phyloP scores from a whole-genome alignment of 148 eudicot species.

The Simmondsia chinensis region DNA sequence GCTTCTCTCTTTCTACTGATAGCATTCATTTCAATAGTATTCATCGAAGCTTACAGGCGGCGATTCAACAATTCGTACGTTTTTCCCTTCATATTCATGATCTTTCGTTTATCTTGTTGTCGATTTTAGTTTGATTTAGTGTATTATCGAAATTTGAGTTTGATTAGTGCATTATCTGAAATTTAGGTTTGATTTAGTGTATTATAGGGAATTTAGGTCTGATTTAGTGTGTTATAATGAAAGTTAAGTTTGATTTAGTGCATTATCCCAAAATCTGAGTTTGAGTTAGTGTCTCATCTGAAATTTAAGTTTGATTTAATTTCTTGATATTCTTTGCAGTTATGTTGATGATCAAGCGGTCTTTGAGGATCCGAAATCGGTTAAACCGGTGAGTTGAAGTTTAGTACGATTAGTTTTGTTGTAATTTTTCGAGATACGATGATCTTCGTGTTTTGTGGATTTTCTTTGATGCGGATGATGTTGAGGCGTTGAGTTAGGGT shows the following conservation, averaged over 20 bases:
- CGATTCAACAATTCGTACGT: constrained; percentile 56
- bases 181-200: background rate
- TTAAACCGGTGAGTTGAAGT: constrained; percentile 39
- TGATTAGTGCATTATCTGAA: background rate
- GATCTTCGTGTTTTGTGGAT: background rate
- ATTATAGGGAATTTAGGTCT: background rate
- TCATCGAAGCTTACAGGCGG: constrained; percentile 55
- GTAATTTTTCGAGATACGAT: background rate
- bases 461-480: background rate
- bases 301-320: background rate
- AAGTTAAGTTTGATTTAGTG: background rate
- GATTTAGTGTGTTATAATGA: background rate
- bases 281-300: background rate
- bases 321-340: constrained; percentile 19
- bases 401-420: background rate
- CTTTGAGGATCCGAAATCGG: constrained; percentile 87
- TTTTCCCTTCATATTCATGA: too few relatives aligned
- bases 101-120: background rate
- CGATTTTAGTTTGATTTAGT: background rate
- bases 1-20: constrained; percentile 26
- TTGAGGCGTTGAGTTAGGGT: too few relatives aligned
- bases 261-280: background rate
- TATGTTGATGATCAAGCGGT: constrained; percentile 57
- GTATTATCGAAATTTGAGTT: background rate
- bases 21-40: constrained; percentile 32